Percentiles rank a stretch among this genome's conserved stretches.
Conservation (phyloP, 75 land plant genomes). For the Azolla pinnata region DNA sequence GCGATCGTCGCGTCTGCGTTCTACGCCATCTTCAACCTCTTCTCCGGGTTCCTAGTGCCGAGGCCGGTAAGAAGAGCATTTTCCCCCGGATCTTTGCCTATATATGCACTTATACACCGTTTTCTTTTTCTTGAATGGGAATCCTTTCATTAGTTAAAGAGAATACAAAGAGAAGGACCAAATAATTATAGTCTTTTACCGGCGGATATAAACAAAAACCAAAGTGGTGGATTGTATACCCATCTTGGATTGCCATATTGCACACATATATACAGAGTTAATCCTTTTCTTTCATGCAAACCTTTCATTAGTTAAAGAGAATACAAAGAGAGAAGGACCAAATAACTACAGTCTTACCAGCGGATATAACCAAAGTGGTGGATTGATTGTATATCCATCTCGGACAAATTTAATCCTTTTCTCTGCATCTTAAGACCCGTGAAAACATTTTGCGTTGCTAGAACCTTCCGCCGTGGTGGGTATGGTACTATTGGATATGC, state of each 20-base stretch:
- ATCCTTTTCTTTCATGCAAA: neutral
- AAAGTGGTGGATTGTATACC: too few species aligned
- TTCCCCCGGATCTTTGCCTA: neutral
- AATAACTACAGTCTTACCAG: too few species aligned
- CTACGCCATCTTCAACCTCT: slow-evolving; percentile 70
- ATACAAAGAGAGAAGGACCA: too few species aligned
- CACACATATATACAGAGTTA: neutral
- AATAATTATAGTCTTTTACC: too few species aligned
- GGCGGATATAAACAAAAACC: too few species aligned
- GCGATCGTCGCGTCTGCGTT: slow-evolving; percentile 71
- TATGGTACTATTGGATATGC: slow-evolving; percentile 63
- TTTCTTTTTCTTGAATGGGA: too few species aligned
- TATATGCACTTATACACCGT: neutral
- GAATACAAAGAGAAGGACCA: too few species aligned
- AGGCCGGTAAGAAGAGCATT: slow-evolving; percentile 45
- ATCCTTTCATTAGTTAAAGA: too few species aligned
- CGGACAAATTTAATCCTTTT: too few species aligned
- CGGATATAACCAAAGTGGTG: too few species aligned
- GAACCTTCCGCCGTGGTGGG: slow-evolving; percentile 65
- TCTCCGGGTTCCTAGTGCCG: slow-evolving; percentile 77
- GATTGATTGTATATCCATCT: too few species aligned
- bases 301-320: neutral
- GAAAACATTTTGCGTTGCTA: slow-evolving; percentile 16
- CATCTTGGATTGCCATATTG: neutral
- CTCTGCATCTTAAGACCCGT: neutral